Evolutionary conservation across 2,329 filamentous ascomycete species (phyloP), one percentile per base, ranked within the genome.

Genomic region (Pseudogymnoascus verrucosus): DNA sequence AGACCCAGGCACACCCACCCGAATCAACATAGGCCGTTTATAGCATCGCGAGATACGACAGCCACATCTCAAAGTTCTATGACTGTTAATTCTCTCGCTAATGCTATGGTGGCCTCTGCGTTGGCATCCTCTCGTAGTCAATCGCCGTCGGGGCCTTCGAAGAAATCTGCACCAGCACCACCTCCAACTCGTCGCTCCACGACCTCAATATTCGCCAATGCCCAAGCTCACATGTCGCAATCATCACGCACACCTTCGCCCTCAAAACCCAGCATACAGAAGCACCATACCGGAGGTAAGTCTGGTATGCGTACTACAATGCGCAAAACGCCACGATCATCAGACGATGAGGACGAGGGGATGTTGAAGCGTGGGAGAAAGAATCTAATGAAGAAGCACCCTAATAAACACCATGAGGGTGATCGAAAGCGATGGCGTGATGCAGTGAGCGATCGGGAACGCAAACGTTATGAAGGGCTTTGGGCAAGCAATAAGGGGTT

Each of bases 391-490:
- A 84, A 61, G 59, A 87, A 89, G 65, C 89, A 93, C 72, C 83
- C 86, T 1, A 82, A 85, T 70, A 85, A 85, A 68, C 90, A 95
- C 70, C 86, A 90, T 69, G 90, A 93, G 72, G 90, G 88, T 0
- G 82, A 88, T 3, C 83, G 90, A 16, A 87, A 85, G 70, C 84
- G 89, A 5, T 95, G 90, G 90, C 83, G 89, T 44, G 89, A 93
- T 68, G 81, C 85, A 65, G 84, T 95, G 44, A 90, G 88, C 0
- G 82, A 84, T 59, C 79, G 84, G 4, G 89, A 95, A 71, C 80
- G 89, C n/a, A 89, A 89, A 71, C 82, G 90, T 1, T 95, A 95
- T 74, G 90, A 93, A 74, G 90, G 89, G 2, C 83, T 95, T 1
- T 95, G 90, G 89, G 90, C 90, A 1, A 90, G 89, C 44, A 95